Conservation (phyloP, 495 filamentous ascomycete species). For the Trichoderma gamsii region DNA sequence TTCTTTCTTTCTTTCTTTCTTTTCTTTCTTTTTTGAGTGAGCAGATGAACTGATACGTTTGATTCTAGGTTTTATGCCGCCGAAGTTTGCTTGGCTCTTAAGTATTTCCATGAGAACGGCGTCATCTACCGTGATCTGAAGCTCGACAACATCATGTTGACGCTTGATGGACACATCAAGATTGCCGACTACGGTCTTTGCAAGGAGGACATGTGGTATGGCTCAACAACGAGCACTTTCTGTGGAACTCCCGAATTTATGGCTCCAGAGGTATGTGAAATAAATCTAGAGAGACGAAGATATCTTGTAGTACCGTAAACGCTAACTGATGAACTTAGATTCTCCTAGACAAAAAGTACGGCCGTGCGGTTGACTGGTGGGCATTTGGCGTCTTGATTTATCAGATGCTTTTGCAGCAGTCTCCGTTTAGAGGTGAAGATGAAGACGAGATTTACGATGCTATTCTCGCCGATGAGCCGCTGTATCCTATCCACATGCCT, state of each 20-base stretch:
- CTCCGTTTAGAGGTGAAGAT: conserved; percentile 97
- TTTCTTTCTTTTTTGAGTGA: not conserved
- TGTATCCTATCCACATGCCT: conserved; percentile 99
- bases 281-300: not conserved
- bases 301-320: not conserved
- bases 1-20: no score
- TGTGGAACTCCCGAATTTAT: conserved; percentile 99
- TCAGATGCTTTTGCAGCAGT: conserved; percentile 98
- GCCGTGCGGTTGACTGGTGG: conserved; percentile 99
- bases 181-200: conserved; percentile 98
- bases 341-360: conserved; percentile 96
- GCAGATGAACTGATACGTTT: not conserved
- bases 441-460: conserved; percentile 99
- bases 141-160: conserved; percentile 96
- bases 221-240: conserved; percentile 93
- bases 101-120: conserved; percentile 99
- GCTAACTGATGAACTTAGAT: conserved; percentile 53
- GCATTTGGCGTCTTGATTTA: conserved; percentile 99
- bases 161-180: conserved; percentile 96
- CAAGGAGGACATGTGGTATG: conserved; percentile 99
- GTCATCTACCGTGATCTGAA: conserved; percentile 99
- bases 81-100: conserved; percentile 93
- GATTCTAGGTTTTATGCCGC: conserved; percentile 83
- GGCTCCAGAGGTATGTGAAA: conserved; percentile 79
- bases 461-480: conserved; percentile 93